A percentile compares a stretch with the other conserved stretches of the same genome.
These are phyloP conservation scores for Helotiales sp. DNA, from an alignment of 2,329 filamentous ascomycete species.

Conservation along the genomic window DNA sequence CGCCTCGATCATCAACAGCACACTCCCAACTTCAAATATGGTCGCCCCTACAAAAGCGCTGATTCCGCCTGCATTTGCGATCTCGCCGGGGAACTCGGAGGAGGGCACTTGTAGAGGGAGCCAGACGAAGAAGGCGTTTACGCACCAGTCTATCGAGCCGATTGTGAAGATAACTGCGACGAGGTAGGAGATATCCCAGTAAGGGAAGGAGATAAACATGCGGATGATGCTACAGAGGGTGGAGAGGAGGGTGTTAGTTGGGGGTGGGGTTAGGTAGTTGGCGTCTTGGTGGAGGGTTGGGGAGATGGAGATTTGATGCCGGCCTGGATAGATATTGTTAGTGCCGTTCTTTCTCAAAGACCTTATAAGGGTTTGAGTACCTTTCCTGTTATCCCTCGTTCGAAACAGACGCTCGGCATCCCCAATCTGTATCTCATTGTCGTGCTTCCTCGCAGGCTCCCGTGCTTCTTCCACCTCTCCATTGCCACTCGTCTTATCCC, in stretches of 20 bases:
- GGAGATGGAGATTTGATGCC: conserved; percentile 48
- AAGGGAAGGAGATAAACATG: conserved; percentile 56
- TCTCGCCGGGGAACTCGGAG: conserved; percentile 60
- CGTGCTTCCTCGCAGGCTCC: background rate
- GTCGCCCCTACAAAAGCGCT: conserved; percentile 71
- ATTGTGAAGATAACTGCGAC: conserved; percentile 59
- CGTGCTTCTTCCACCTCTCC: background rate
- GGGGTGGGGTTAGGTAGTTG: conserved; percentile 40
- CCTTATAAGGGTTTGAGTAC: too few species aligned
- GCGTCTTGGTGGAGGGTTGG: conserved; percentile 28
- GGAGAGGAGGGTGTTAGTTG: conserved; percentile 39
- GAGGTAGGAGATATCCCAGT: conserved; percentile 62
- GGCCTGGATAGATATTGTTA: conserved; percentile 31
- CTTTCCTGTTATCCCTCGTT: conserved; percentile 54
- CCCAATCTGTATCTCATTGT: conserved; percentile 33
- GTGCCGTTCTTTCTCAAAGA: too few species aligned
- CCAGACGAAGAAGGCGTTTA: conserved; percentile 69
- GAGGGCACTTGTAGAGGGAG: conserved; percentile 60
- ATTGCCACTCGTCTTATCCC: conserved; percentile 1
- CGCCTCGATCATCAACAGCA: conserved; percentile 69
- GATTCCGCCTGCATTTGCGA: conserved; percentile 60
- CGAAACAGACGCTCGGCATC: conserved; percentile 47
- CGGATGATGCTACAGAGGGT: conserved; percentile 46
- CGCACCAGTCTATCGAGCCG: conserved; percentile 59
- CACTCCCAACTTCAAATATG: conserved; percentile 67